Base-by-base conservation (phyloP, 148 eudicot genomes). In the Fagopyrum homotropicum region DNA sequence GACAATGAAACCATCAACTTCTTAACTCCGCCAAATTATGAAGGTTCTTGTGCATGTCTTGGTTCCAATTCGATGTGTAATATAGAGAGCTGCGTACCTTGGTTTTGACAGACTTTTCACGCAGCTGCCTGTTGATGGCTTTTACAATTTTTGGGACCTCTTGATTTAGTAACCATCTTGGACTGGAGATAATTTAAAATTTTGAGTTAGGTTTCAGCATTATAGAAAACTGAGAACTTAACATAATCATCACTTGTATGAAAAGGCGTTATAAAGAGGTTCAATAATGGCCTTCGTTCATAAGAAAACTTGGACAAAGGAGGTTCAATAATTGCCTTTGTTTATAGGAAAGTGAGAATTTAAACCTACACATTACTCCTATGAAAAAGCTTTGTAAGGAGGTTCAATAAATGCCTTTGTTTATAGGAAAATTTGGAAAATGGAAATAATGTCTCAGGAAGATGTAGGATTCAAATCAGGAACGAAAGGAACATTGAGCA, bases 121-220 rank as follows among this genome's bases (percentile, higher is more conserved):
- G 90, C 59, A 95, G 83, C 83, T 92, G 94, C 85, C 88, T 90
- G 45, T 91, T 92, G 50, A 92, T 79, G 48, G 96, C 90, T 87
- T 88, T 89, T 77, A 95, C 97, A 77, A 95, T 84, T 84, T 92
- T 95, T 56, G 99, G 91, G 49, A 95, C 96, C 82, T 90, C 99
- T 82, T 89, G 99, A 78, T 92, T 95, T 82, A 95, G 79, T 73
- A 92, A 83, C 91, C 93, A 89, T 83, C 89, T 89, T 73, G 96
- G 94, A 83, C 99, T 95, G 88, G 82, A 85, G 29, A 76, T 75
- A 54, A 80, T 49, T 45, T 60, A 9, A 77, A 69, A 5, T 16
- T 6, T 40, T 73, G 43, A 48, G 43, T 19, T 48, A 47, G 44
- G 48, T 48, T 8, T 72, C 35, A 47, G 14, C 14, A 22, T 47